These are phyloP conservation scores for Phytophthora tubulina DNA, from an alignment of 352 stramenopile genomes.

Conservation along the genomic window DNA sequence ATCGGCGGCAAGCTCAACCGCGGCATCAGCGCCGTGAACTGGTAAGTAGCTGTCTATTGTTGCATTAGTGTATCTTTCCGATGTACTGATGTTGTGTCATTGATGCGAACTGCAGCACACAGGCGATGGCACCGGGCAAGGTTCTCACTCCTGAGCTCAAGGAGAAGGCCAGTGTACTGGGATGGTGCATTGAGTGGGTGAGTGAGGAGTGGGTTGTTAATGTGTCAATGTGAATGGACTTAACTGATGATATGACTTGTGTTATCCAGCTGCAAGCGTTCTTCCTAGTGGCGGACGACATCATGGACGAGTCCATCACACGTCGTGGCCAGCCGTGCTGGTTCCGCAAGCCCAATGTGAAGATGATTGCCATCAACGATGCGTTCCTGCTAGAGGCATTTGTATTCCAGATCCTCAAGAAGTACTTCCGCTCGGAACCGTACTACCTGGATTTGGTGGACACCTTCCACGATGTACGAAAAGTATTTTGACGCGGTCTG, in stretches of 20 bases:
- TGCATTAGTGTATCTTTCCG: neutral
- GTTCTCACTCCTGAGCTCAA: conserved; percentile 73
- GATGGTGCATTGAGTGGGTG: conserved; percentile 98
- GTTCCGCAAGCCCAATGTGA: conserved; percentile 93
- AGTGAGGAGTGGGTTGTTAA: conserved; percentile 15
- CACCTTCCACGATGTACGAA: conserved; percentile 92
- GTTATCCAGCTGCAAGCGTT: conserved; percentile 95
- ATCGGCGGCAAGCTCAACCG: conserved; percentile 98
- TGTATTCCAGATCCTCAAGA: conserved; percentile 92
- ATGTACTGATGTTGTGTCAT: conserved; percentile 7
- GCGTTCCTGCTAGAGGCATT: conserved; percentile 95
- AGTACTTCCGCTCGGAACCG: conserved; percentile 84
- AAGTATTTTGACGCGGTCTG: neutral
- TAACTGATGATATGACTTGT: neutral
- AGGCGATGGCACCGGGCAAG: conserved; percentile 62
- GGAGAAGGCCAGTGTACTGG: conserved; percentile 93
- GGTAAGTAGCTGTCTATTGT: conserved; percentile 40
- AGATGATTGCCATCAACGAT: conserved; percentile 98
- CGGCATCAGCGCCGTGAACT: conserved; percentile 96
- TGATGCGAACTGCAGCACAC: conserved; percentile 46
- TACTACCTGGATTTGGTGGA: conserved; percentile 96
- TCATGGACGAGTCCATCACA: conserved; percentile 98
- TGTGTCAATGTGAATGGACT: neutral
- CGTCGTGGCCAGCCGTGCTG: conserved; percentile 97
- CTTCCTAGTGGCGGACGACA: conserved; percentile 98